A percentile compares a stretch with the other conserved stretches of the same genome.
phyloP scores from a whole-genome alignment of 2,329 filamentous ascomycete genomes.

The Diatrype stigma region DNA sequence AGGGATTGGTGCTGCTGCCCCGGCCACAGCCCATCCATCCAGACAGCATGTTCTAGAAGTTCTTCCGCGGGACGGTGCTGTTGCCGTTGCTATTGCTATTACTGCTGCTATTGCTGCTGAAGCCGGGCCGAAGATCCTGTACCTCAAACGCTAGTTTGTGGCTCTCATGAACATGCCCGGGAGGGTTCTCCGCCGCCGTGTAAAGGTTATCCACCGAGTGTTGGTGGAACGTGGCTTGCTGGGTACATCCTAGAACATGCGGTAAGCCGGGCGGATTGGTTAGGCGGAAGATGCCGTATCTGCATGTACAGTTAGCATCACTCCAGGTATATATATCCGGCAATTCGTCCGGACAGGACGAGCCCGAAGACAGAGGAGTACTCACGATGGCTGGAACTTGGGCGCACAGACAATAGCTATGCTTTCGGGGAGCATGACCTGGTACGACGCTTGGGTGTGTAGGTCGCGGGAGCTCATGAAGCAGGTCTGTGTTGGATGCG shows the following conservation, averaged over 20 bases:
- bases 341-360: too few relatives aligned
- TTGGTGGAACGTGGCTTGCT: slow-evolving; percentile 81
- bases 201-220: slow-evolving; percentile 66
- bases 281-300: slow-evolving; percentile 86
- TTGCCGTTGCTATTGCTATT: slow-evolving; percentile 10
- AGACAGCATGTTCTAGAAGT: slow-evolving; percentile 24
- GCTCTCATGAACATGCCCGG: slow-evolving; percentile 67
- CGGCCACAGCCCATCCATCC: slow-evolving; percentile 17
- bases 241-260: slow-evolving; percentile 74
- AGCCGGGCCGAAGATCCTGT: slow-evolving; percentile 46
- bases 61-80: slow-evolving; percentile 18
- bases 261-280: slow-evolving; percentile 89
- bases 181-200: slow-evolving; percentile 64
- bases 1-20: too few relatives aligned
- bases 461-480: slow-evolving; percentile 95
- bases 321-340: too few relatives aligned
- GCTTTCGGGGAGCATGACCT: slow-evolving; percentile 93
- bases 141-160: slow-evolving; percentile 59
- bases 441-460: slow-evolving; percentile 91
- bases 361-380: slow-evolving; percentile 19
- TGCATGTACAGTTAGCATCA: slow-evolving; percentile 28
- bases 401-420: slow-evolving; percentile 97
- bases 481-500: slow-evolving; percentile 92
- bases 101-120: background rate
- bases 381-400: slow-evolving; percentile 69